Evolutionary conservation across 208 protist genomes (phyloP), one percentile per base, ranked within the genome.

Genomic region (Acanthamoeba healyi): DNA sequence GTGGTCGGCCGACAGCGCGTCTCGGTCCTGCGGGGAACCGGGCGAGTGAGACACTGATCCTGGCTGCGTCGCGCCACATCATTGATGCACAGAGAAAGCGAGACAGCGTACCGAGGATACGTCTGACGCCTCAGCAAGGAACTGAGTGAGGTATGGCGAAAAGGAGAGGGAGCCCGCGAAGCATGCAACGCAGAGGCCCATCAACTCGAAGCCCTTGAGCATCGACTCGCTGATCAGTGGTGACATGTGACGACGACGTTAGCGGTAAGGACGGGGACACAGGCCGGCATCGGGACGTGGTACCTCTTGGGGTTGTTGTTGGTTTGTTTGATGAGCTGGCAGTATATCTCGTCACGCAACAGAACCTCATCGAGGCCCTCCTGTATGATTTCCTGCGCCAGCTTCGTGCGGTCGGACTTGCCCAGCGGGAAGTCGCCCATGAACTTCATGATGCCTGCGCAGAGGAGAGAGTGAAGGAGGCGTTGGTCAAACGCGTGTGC

Each of bases 351-450:
- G 63, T 92, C 87, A 2, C 61, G 34, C 17, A 92, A 58, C 1
- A 9, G 17, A 26, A n/a, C 9, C 10, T 92, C 87, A 34, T 92
- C 87, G 26, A 92, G 0, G 58, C 32, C 87, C 36, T 38, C 38
- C 38, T 92, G 87, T 29, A 92, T 74, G 17, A 92, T 67, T n/a
- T 92, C 87, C 40, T 92, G 87, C 3, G 61, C 61, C 42, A 67
- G n/a, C 87, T 44, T 70, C 15, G 87, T 51, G 22, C 40, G 26
- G 10, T 67, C 32, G n/a, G 15, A 46, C 87, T 92, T 92, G 36
- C 87, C 87, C 36, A 92, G 40, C 36, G 87, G 87, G 61, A 92
- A 92, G 87, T 92, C 87, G 38, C 40, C 87, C 87, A 92, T 92
- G 32, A 67, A 67, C 87, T 92, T 92, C 87, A 92, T 92, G 6